Evolutionary conservation across 352 stramenopile genomes (phyloP), one percentile per base, ranked within the genome.

Genomic region (Pythium scleroteichum): DNA sequence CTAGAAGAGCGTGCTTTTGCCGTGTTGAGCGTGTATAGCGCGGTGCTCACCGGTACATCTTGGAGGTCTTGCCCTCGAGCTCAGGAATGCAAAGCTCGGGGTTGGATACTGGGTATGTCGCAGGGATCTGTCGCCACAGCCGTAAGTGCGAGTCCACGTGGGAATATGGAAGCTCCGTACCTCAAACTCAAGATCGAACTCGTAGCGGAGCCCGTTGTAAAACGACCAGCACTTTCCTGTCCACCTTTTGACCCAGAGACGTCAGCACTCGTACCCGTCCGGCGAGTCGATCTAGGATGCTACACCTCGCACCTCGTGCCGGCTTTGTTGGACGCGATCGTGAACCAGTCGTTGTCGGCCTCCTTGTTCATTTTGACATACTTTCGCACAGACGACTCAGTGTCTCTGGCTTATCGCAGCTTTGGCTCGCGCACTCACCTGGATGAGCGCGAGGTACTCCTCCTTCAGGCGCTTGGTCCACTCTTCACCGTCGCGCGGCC

Each of bases 301-400:
- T n/a, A n/a, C n/a, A n/a, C n/a, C n/a, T 46, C 60, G 7, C 59
- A 88, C 69, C 80, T 68, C 4, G 85, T 95, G 48, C 87, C 86
- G 9, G 76, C 66, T 66, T 93, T 88, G 68, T 95, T 93, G 26
- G 83, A 88, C 45, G 86, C 80, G 62, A 96, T 94, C 32, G 79
- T 90, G 62, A 96, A 96, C 87, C 87, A 96, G 70, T 96, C 87
- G 59, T 92, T 93, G 73, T 95, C 87, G 19, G 80, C 80, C 53
- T 86, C 87, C 65, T 96, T 96, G 76, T 96, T 96, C 71, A 88
- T 87, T 58, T 92, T 91, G 46, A 96, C 85, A 68, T 92, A 94
- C 74, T 92, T 19, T 20, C n/a, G n/a, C n/a, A n/a, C n/a, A n/a
- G 29, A 49, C 32, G 4, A 47, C 10, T n/a, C 16, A 24, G n/a